Evolutionary conservation across 768 basidiomycete species (phyloP).

Genomic region (Lyophyllum decastes): DNA sequence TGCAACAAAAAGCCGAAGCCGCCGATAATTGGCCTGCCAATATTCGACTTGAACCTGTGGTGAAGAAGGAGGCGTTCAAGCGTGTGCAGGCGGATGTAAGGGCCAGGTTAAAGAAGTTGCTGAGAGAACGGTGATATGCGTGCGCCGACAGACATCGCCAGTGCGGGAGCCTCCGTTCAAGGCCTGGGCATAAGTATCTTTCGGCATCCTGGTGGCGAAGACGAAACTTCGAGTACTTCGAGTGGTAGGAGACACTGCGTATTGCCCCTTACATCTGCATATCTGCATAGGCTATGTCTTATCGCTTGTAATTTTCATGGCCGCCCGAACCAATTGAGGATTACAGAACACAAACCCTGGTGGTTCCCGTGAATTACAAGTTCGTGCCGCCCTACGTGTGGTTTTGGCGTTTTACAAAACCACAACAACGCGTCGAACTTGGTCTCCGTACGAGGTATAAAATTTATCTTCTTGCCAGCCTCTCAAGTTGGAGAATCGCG

Average conservation of each 20-base stretch:
- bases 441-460: too few species aligned
- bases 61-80: constrained; percentile 41
- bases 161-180: neutral
- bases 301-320: too few species aligned
- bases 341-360: too few species aligned
- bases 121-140: constrained; percentile 39
- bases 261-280: too few species aligned
- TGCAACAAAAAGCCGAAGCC: constrained; percentile 32
- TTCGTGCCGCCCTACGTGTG: too few species aligned
- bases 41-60: constrained; percentile 44
- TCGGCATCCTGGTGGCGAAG: neutral
- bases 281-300: too few species aligned
- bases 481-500: too few species aligned
- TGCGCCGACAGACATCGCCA: neutral
- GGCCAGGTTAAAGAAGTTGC: constrained; percentile 38
- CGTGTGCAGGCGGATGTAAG: constrained; percentile 39
- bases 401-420: neutral
- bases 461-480: too few species aligned
- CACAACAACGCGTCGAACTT: too few species aligned
- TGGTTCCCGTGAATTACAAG: too few species aligned
- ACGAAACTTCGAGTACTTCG: neutral
- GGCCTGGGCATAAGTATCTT: neutral
- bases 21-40: constrained; percentile 44
- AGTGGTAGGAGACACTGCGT: neutral
- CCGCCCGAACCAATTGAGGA: too few species aligned